Evolutionary conservation across 2,329 filamentous ascomycete genomes (phyloP).

Genomic region (Colletotrichum eremochloae): DNA sequence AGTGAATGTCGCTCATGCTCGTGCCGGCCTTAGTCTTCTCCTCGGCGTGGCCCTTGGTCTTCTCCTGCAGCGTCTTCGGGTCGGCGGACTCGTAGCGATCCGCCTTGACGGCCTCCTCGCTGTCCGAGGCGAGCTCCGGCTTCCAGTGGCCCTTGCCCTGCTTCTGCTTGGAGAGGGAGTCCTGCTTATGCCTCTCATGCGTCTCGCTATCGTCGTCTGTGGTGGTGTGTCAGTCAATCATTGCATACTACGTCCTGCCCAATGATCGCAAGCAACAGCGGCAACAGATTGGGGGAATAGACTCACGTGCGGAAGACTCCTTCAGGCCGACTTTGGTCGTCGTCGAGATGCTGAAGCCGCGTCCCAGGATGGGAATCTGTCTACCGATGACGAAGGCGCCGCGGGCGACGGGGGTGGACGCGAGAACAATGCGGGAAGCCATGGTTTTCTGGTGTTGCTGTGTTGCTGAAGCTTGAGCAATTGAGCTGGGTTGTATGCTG

Average conservation of each 20-base stretch:
- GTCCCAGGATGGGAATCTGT: slow-evolving; percentile 43
- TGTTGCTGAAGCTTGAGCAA: neutral
- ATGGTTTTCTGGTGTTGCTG: slow-evolving; percentile 44
- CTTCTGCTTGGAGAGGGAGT: slow-evolving; percentile 75
- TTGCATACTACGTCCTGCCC: neutral
- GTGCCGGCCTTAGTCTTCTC: slow-evolving; percentile 62
- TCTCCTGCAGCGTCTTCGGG: slow-evolving; percentile 67
- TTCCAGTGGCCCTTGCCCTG: slow-evolving; percentile 81
- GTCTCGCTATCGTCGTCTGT: slow-evolving; percentile 61
- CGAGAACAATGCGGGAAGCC: slow-evolving; percentile 49
- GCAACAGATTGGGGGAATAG: neutral
- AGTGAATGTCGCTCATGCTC: slow-evolving; percentile 58
- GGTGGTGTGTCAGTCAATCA: slow-evolving; percentile 35
- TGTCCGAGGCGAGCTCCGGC: slow-evolving; percentile 80
- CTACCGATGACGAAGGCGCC: slow-evolving; percentile 45
- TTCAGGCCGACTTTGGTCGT: slow-evolving; percentile 51
- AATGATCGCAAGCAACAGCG: neutral
- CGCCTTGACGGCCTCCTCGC: slow-evolving; percentile 82
- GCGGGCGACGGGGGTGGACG: slow-evolving; percentile 45
- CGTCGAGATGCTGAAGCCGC: slow-evolving; percentile 49
- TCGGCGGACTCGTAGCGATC: slow-evolving; percentile 65
- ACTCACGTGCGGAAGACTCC: slow-evolving; percentile 54
- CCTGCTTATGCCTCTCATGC: slow-evolving; percentile 71
- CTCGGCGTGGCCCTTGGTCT: slow-evolving; percentile 68
- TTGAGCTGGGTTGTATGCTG: neutral